Percentiles rank a stretch among this genome's conserved stretches.
Conservation (phyloP, 1,284 basidiomycete species). For the Heterobasidion occidentale region DNA sequence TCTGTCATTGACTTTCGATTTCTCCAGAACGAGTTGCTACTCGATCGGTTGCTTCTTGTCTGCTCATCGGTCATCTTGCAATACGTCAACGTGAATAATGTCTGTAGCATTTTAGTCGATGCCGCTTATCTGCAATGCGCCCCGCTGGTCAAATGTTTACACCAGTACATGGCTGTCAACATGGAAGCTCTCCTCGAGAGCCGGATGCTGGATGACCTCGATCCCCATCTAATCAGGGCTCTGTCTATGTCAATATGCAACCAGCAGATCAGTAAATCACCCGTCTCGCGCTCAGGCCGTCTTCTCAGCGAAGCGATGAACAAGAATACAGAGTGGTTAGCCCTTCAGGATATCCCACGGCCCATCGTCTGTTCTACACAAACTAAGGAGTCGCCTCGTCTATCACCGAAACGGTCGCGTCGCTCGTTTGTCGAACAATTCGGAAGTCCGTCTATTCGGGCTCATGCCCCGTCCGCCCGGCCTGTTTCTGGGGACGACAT, state of each 20-base stretch:
- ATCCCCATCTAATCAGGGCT: constrained; percentile 58
- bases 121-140: constrained; percentile 75
- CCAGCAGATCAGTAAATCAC: constrained; percentile 63
- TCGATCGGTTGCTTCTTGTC: constrained; percentile 79
- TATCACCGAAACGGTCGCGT: constrained; percentile 29
- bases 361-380: constrained; percentile 43
- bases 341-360: constrained; percentile 71
- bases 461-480: constrained; percentile 10
- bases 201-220: constrained; percentile 73
- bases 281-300: constrained; percentile 52
- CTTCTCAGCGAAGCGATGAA: constrained; percentile 55
- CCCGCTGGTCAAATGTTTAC: constrained; percentile 66
- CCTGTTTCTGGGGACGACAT: constrained; percentile 36
- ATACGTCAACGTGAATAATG: constrained; percentile 72
- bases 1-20: neutral
- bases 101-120: constrained; percentile 76
- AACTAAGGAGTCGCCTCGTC: constrained; percentile 34
- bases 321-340: constrained; percentile 70
- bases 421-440: constrained; percentile 6
- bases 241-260: constrained; percentile 55
- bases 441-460: constrained; percentile 24
- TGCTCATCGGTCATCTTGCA: constrained; percentile 73
- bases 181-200: constrained; percentile 86
- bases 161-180: constrained; percentile 78
- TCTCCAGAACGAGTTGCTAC: constrained; percentile 76